Evolutionary conservation across 331 rosid species (phyloP).

Genomic region (Rhamnella rubrinervis): DNA sequence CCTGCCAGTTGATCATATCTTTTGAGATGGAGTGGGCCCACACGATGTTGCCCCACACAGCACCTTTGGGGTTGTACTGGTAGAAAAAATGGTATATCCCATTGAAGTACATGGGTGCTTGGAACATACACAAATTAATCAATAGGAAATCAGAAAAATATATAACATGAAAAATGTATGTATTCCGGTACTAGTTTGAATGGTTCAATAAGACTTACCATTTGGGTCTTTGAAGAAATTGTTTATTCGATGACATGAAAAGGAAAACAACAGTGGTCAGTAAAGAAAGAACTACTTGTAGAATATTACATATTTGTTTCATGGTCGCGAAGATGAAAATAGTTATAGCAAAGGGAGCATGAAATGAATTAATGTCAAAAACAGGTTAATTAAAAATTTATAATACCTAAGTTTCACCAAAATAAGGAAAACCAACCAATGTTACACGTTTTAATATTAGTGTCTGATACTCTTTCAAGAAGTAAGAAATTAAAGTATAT

Average conservation of each 20-base stretch:
- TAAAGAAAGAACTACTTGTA: not conserved
- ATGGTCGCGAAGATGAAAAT: too few relatives aligned
- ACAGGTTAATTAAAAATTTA: too few relatives aligned
- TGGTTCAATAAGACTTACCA: slow-evolving; percentile 42
- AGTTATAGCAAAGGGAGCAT: too few relatives aligned
- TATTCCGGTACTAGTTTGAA: not conserved
- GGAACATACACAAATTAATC: not conserved
- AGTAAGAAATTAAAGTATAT: too few relatives aligned
- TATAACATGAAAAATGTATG: not conserved
- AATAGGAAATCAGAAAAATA: not conserved
- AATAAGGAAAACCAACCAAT: too few relatives aligned
- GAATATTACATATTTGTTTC: too few relatives aligned
- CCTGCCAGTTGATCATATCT: slow-evolving; percentile 42
- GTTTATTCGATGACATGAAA: not conserved
- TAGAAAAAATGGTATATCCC: slow-evolving; percentile 47
- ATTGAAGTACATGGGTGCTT: slow-evolving; percentile 42
- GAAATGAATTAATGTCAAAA: too few relatives aligned
- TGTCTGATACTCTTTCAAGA: too few relatives aligned
- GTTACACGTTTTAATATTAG: too few relatives aligned
- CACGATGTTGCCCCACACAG: slow-evolving; percentile 49
- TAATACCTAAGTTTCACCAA: too few relatives aligned
- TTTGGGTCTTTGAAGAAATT: slow-evolving; percentile 22
- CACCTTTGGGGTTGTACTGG: slow-evolving; percentile 49
- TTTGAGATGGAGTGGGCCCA: slow-evolving; percentile 52
- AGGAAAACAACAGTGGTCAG: not conserved